Conservation (phyloP, 202 grass and related monocot genomes). For the Hordeum pubiflorum region DNA sequence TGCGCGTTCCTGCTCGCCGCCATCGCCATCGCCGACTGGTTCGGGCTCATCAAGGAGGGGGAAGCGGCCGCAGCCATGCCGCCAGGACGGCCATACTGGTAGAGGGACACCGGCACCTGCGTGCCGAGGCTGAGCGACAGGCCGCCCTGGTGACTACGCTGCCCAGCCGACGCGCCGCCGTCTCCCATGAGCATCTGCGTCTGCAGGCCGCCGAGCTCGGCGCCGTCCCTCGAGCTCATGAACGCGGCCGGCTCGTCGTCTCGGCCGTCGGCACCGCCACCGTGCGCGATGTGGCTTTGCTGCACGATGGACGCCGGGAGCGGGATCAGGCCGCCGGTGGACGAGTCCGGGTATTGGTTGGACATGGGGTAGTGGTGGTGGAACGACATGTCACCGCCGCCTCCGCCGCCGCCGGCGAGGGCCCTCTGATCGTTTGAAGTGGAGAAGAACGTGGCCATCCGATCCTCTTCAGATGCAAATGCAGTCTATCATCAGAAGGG, state of each 20-base stretch:
- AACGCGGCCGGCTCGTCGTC: slow-evolving; percentile 25
- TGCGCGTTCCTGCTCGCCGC: slow-evolving; percentile 32
- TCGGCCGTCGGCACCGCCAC: slow-evolving; percentile 12
- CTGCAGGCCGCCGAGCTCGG: slow-evolving; percentile 46
- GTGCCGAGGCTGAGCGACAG: slow-evolving; percentile 79
- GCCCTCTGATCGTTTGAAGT: slow-evolving; percentile 55
- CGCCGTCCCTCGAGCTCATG: slow-evolving; percentile 28
- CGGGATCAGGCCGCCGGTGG: slow-evolving; percentile 49
- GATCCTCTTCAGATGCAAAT: slow-evolving; percentile 34
- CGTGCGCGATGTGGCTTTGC: background rate
- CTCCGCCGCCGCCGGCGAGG: background rate
- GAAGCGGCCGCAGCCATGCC: slow-evolving; percentile 14
- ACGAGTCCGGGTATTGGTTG: slow-evolving; percentile 47
- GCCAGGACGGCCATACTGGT: slow-evolving; percentile 50
- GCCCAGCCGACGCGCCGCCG: slow-evolving; percentile 27
- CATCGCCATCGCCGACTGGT: slow-evolving; percentile 31
- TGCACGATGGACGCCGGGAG: slow-evolving; percentile 50
- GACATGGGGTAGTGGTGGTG: slow-evolving; percentile 40
- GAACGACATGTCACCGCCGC: slow-evolving; percentile 37
- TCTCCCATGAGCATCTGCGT: slow-evolving; percentile 68
- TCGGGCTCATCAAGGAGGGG: slow-evolving; percentile 34
- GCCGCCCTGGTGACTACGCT: slow-evolving; percentile 39
- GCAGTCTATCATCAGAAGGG: slow-evolving; percentile 26
- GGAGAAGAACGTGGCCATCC: slow-evolving; percentile 82
- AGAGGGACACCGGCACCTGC: slow-evolving; percentile 67